Percentiles rank a stretch among this genome's conserved stretches.
These are phyloP conservation scores for Penicillium brasilianum DNA, from an alignment of 2,329 filamentous ascomycete genomes.

Conservation along the genomic window DNA sequence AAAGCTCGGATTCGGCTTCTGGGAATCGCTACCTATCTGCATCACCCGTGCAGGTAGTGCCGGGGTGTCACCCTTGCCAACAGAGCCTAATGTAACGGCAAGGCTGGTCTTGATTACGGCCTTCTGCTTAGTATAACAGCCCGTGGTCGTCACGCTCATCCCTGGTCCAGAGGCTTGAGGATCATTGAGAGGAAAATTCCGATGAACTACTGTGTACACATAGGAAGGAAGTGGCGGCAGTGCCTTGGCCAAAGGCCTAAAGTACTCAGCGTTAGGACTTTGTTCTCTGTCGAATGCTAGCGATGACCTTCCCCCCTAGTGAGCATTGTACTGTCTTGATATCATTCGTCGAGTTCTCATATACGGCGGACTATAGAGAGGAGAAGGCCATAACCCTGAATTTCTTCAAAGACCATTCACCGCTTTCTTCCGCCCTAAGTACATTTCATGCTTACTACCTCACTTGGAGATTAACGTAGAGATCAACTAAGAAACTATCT, in stretches of 20 bases:
- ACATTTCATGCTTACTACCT: too few relatives aligned
- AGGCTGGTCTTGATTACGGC: conserved; percentile 17
- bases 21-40: not conserved
- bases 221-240: not conserved
- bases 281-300: not conserved
- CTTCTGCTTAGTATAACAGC: conserved; percentile 21
- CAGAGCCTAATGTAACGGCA: conserved; percentile 30
- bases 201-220: not conserved
- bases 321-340: not conserved
- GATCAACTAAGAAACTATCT: too few relatives aligned
- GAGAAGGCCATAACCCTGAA: too few relatives aligned
- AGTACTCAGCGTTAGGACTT: not conserved
- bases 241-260: not conserved
- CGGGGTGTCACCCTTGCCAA: conserved; percentile 20
- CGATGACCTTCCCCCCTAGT: not conserved
- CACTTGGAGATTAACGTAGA: too few relatives aligned
- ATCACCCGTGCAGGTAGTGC: conserved; percentile 14
- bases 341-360: conserved; percentile 9
- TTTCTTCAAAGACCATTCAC: too few relatives aligned
- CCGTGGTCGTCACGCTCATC: not conserved
- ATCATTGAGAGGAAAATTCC: not conserved
- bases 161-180: not conserved
- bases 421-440: too few relatives aligned
- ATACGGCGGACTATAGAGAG: too few relatives aligned
- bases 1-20: not conserved